Evolutionary conservation across 495 filamentous ascomycete species (phyloP), one percentile per base, ranked within the genome.

Genomic region (Penicillium tannophilum): DNA sequence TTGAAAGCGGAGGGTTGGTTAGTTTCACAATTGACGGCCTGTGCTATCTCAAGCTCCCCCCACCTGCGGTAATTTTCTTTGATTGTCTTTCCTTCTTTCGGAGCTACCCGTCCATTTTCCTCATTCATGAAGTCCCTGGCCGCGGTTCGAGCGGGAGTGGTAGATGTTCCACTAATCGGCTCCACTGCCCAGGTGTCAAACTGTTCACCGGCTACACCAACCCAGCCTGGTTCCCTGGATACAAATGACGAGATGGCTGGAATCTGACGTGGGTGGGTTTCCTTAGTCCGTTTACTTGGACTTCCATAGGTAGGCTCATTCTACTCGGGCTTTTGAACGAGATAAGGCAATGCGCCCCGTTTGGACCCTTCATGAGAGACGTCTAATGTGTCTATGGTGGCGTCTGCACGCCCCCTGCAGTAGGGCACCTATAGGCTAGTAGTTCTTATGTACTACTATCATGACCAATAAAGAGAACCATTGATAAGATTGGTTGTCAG

Each of bases 131-230:
- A 36, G 30, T 42, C 23, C 20, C 24, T 11, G 12, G 17, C 47
- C 17, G 57, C 60, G 54, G 58, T 53, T 50, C 47, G 19, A 68
- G 58, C 60, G 60, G 60, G 52, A 55, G 16, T 41, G 33, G 39
- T 41, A 41, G 16, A 41, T 41, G 16, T 45, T 33, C 46, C 46
- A 17, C 23, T 24, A 33, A 42, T 52, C 33, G 33, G 52, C 20
- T 31, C 50, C 31, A 52, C 52, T 48, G 20, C 35, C 8, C 8
- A 52, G 17, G 50, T 60, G 64, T 64, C 58, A 66, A 53, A 56
- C 28, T 55, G 42, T 36, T 66, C 63, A 66, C 63, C 63, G 61
- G 61, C 36, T 50, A 58, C 20, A 46, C 48, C 54, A 55, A 39
- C 12, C 49, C 39, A 51, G 33, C 19, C 39, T 48, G 16, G n/a